Conservation (phyloP, 2,329 filamentous ascomycete genomes). For the Penicillium palitans region DNA sequence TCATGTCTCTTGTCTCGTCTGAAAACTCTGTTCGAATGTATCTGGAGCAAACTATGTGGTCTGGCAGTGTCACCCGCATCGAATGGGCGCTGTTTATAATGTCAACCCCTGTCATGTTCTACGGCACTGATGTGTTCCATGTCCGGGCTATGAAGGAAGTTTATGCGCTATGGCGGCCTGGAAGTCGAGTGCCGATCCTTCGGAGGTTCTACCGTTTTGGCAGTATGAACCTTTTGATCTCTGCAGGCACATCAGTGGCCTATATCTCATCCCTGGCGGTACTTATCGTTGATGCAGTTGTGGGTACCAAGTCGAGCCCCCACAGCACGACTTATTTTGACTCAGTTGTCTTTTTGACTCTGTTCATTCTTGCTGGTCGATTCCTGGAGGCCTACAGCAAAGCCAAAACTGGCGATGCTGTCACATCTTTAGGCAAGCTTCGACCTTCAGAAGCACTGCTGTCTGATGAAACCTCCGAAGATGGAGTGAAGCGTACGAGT, state of each 20-base stretch:
- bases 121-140: slow-evolving; percentile 84
- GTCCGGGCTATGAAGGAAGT: slow-evolving; percentile 76
- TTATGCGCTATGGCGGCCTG: slow-evolving; percentile 70
- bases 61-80: slow-evolving; percentile 68
- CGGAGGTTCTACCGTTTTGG: slow-evolving; percentile 87
- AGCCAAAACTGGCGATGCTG: slow-evolving; percentile 82
- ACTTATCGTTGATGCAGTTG: slow-evolving; percentile 61
- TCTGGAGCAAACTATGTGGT: slow-evolving; percentile 69
- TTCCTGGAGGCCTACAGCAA: slow-evolving; percentile 80
- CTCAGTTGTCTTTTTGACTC: slow-evolving; percentile 84
- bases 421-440: slow-evolving; percentile 74
- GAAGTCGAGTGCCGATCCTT: slow-evolving; percentile 70
- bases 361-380: slow-evolving; percentile 72
- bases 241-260: slow-evolving; percentile 81
- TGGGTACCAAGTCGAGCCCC: slow-evolving; percentile 44
- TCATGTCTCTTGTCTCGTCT: slow-evolving; percentile 75
- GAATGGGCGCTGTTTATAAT: slow-evolving; percentile 80
- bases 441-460: slow-evolving; percentile 75
- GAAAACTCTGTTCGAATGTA: slow-evolving; percentile 61
- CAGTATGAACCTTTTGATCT: slow-evolving; percentile 95
- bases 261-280: slow-evolving; percentile 81
- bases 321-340: slow-evolving; percentile 76
- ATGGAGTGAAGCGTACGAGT: slow-evolving; percentile 48
- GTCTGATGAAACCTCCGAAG: slow-evolving; percentile 19
- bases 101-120: slow-evolving; percentile 83